A percentile compares a stretch with the other conserved stretches of the same genome.
phyloP scores from a whole-genome alignment of 2,329 filamentous ascomycete species.

The Davidsoniella neocaledoniae region DNA sequence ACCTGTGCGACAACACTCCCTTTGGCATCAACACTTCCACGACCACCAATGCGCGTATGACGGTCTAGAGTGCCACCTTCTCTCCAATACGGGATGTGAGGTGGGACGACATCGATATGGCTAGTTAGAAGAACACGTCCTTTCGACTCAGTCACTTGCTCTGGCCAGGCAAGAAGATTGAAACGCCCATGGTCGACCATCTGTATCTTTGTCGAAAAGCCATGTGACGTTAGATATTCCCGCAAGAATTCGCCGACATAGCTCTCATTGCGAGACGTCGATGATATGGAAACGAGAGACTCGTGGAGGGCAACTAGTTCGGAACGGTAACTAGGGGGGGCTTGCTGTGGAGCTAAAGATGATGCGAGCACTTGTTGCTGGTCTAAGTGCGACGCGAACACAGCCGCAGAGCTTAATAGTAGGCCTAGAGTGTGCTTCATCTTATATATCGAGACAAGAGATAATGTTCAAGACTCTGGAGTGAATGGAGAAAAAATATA shows the following conservation, averaged over 20 bases:
- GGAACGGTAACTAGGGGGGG: constrained; percentile 6
- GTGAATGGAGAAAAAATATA: too few relatives aligned
- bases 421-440: too few relatives aligned
- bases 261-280: constrained; percentile 11
- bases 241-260: constrained; percentile 50
- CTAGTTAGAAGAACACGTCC: constrained; percentile 53
- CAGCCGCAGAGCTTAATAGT: too few relatives aligned
- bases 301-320: constrained; percentile 9
- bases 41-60: constrained; percentile 43
- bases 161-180: constrained; percentile 59
- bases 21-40: constrained; percentile 60
- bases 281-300: constrained; percentile 9
- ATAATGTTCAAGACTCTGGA: too few relatives aligned
- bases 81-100: constrained; percentile 51
- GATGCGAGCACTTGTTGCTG: neutral
- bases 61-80: constrained; percentile 27
- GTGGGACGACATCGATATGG: constrained; percentile 69
- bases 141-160: constrained; percentile 27
- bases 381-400: too few relatives aligned
- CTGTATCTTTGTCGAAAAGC: constrained; percentile 29
- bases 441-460: too few relatives aligned
- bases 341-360: neutral
- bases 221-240: constrained; percentile 39
- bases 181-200: constrained; percentile 35
- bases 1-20: constrained; percentile 58